Evolutionary conservation across 768 basidiomycete species (phyloP), one percentile per base, ranked within the genome.

Genomic region (Pleurotus tuoliensis): DNA sequence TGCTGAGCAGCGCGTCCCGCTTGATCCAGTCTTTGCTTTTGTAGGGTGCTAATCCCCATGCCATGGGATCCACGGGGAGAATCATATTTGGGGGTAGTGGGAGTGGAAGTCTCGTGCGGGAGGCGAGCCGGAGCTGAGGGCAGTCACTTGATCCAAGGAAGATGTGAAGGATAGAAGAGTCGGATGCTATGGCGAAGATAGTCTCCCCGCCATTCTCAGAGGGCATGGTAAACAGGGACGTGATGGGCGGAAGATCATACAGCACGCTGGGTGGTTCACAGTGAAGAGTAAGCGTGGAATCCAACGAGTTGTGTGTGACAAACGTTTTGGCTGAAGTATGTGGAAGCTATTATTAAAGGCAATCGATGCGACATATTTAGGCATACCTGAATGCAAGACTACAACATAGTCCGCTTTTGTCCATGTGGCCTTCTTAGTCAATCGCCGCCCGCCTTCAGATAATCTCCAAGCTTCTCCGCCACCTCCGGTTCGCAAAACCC

Each of bases 21-120:
- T 78, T 78, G 27, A 71, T 73, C 73, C 78, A 77, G 39, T 73
- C 64, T 18, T 71, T 69, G 55, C 71, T 68, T 11, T 40, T 22
- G 18, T 41, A 3, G 7, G 18, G 16, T 8, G 51, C 1, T 5
- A 41, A n/a, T 51, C 83, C 82, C 92, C 92, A 92, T 7, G 85
- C 86, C 92, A 92, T 94, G 0, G 92, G 92, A 66, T 94, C 92
- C 5, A 94, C 90, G 12, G 89, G 87, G 24, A 92, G 66, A 24
- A 94, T 85, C 58, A 83, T 74, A 51, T 74, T 72, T 7, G 78
- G 77, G 4, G 76, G 73, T 48, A 68, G 67, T 1, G 74, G 57
- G 8, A 87, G 71, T 0, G 89, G 87, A 3, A 92, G 74, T 37
- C 66, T 68, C 25, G 75, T 76, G 47, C 77, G 75, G 12, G 82